A percentile compares a stretch with the other conserved stretches of the same genome.
Conservation (phyloP, 139 green algal species). For the Marvania coccoides region DNA sequence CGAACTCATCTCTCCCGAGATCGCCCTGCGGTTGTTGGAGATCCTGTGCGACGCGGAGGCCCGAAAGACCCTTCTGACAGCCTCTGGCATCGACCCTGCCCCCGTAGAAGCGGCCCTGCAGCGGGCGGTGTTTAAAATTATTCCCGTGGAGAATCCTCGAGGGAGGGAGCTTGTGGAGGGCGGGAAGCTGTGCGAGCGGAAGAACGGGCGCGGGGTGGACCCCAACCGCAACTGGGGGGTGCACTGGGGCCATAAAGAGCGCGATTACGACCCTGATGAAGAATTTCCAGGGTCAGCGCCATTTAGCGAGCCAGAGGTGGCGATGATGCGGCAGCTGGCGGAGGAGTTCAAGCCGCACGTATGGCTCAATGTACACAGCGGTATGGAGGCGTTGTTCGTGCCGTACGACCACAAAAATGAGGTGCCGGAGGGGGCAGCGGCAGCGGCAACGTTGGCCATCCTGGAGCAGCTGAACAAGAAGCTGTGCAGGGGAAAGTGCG, state of each 20-base stretch:
- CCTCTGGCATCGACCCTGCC: background rate
- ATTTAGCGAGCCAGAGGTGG: conserved; percentile 87
- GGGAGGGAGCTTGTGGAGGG: conserved; percentile 74
- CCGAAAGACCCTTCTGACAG: background rate
- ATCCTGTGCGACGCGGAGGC: conserved; percentile 38
- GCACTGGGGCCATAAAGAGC: conserved; percentile 93
- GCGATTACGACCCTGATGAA: conserved; percentile 83
- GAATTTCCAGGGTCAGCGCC: conserved; percentile 76
- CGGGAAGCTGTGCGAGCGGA: conserved; percentile 85
- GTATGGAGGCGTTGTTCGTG: conserved; percentile 96
- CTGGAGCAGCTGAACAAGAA: conserved; percentile 62
- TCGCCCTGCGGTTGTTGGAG: conserved; percentile 67
- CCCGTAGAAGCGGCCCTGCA: conserved; percentile 32
- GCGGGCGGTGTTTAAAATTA: conserved; percentile 56
- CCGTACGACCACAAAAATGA: conserved; percentile 80
- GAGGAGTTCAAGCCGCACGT: conserved; percentile 70
- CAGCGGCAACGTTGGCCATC: conserved; percentile 46
- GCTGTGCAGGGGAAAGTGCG: conserved; percentile 54
- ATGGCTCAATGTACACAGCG: conserved; percentile 93
- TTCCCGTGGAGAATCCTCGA: conserved; percentile 91
- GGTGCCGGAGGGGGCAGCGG: conserved; percentile 27
- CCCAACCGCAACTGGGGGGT: conserved; percentile 92
- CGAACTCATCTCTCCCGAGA: conserved; percentile 80
- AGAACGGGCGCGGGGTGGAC: conserved; percentile 96
- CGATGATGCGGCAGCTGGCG: conserved; percentile 56